These are phyloP conservation scores for Monosporascus sp. DNA, from an alignment of 2,329 filamentous ascomycete species.

Conservation along the genomic window DNA sequence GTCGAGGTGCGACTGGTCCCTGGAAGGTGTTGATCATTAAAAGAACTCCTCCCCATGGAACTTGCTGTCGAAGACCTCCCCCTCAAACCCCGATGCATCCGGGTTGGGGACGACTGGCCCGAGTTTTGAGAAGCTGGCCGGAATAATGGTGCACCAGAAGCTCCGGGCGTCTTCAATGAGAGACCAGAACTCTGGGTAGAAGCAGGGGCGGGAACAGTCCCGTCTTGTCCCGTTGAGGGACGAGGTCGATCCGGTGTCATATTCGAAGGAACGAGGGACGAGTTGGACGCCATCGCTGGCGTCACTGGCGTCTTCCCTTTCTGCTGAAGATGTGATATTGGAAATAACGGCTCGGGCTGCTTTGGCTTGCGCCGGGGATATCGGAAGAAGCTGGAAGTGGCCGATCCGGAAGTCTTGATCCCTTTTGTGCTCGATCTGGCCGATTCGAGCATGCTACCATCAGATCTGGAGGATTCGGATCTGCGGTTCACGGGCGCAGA, in stretches of 20 bases:
- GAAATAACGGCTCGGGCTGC: slow-evolving; percentile 73
- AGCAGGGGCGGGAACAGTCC: slow-evolving; percentile 30
- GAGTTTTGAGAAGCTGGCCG: slow-evolving; percentile 44
- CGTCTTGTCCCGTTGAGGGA: slow-evolving; percentile 24
- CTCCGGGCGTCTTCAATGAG: slow-evolving; percentile 31
- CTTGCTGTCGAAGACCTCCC: slow-evolving; percentile 87
- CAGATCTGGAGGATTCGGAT: slow-evolving; percentile 86
- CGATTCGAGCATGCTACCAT: slow-evolving; percentile 69
- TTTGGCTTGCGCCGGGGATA: slow-evolving; percentile 73
- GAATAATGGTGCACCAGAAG: slow-evolving; percentile 47
- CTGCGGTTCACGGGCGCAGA: slow-evolving; percentile 60
- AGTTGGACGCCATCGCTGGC: slow-evolving; percentile 33
- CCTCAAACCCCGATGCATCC: slow-evolving; percentile 54
- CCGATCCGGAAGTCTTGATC: not conserved
- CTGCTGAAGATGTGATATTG: slow-evolving; percentile 76
- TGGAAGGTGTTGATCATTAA: slow-evolving; percentile 63
- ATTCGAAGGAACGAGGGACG: slow-evolving; percentile 35
- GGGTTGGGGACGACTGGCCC: slow-evolving; percentile 64
- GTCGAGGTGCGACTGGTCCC: slow-evolving; percentile 72
- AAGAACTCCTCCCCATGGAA: slow-evolving; percentile 68
- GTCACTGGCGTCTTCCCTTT: slow-evolving; percentile 47
- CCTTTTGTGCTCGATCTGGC: slow-evolving; percentile 53
- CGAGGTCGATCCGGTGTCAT: slow-evolving; percentile 15
- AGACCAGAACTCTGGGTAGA: slow-evolving; percentile 25
- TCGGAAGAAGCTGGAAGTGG: slow-evolving; percentile 64